These are phyloP conservation scores for Trichopus zeylanicus DNA, from an alignment of 116 monocot species.

Conservation along the genomic window DNA sequence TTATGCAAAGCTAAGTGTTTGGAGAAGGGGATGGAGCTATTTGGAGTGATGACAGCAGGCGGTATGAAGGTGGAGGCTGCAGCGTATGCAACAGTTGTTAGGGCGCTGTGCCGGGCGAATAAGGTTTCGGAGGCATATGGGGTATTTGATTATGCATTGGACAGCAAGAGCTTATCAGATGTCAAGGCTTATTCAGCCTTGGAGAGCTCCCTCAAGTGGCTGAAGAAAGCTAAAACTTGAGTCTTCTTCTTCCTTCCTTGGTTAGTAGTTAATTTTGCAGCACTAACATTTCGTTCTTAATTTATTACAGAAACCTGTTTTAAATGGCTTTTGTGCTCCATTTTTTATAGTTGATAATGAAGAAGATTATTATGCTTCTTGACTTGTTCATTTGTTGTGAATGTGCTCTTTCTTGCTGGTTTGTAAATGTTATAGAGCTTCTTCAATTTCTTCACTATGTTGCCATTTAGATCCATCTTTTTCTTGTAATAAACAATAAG, in stretches of 20 bases:
- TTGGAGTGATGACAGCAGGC: conserved; percentile 36
- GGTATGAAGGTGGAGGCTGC: conserved; percentile 71
- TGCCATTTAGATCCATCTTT: too few relatives aligned
- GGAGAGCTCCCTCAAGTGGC: conserved; percentile 72
- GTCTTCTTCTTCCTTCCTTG: neutral
- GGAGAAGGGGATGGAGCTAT: conserved; percentile 69
- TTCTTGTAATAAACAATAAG: too few relatives aligned
- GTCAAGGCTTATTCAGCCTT: conserved; percentile 59
- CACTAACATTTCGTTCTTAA: neutral
- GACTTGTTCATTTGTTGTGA: too few relatives aligned
- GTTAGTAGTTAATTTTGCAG: neutral
- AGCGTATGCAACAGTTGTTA: conserved; percentile 65
- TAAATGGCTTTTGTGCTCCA: too few relatives aligned
- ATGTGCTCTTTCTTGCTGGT: too few relatives aligned
- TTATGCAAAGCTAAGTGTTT: conserved; percentile 64
- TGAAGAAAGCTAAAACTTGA: conserved; percentile 31
- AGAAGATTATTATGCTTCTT: too few relatives aligned
- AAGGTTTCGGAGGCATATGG: conserved; percentile 72
- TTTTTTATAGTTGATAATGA: too few relatives aligned
- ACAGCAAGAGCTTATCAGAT: conserved; percentile 72
- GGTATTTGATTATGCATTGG: conserved; percentile 81
- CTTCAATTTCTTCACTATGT: too few relatives aligned
- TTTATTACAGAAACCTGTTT: neutral
- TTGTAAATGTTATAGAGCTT: too few relatives aligned
- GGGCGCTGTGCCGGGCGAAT: conserved; percentile 49